A percentile compares a stretch with the other conserved stretches of the same genome.
Conservation (phyloP, 768 basidiomycete genomes). For the Pulveroboletus ravenelii region DNA sequence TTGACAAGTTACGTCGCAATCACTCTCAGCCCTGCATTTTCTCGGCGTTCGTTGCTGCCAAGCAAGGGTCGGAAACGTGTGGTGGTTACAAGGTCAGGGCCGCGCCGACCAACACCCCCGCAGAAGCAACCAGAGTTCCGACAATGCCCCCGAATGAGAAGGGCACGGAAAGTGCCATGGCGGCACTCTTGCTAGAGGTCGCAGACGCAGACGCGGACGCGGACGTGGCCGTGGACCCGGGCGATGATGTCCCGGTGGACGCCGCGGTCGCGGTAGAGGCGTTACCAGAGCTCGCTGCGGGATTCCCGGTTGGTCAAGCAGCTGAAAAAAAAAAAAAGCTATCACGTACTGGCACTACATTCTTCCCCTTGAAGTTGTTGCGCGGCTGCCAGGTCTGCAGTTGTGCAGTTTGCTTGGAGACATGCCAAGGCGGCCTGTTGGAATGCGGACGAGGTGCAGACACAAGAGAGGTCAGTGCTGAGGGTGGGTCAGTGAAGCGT, state of each 20-base stretch:
- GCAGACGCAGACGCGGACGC: not conserved
- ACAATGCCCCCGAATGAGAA: conserved; percentile 17
- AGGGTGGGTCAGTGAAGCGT: not conserved
- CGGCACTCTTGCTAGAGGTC: conserved; percentile 10
- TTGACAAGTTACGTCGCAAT: no score
- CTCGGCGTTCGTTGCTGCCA: not conserved
- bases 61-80: not conserved
- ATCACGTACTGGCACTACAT: conserved; percentile 28
- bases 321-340: no score
- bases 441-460: conserved; percentile 38
- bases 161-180: conserved; percentile 11
- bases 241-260: not conserved
- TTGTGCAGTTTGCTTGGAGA: conserved; percentile 32
- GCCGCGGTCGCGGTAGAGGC: not conserved
- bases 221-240: not conserved
- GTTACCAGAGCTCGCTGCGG: not conserved
- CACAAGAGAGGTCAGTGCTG: conserved; percentile 38
- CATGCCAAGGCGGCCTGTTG: conserved; percentile 32
- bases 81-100: conserved; percentile 18
- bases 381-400: conserved; percentile 31
- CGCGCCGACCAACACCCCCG: conserved; percentile 24
- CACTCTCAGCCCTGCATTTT: no score
- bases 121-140: conserved; percentile 23
- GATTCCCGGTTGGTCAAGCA: not conserved
- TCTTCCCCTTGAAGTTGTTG: conserved; percentile 25